phyloP scores from a whole-genome alignment of 148 eudicot species.

The Rhododendron ovatum region DNA sequence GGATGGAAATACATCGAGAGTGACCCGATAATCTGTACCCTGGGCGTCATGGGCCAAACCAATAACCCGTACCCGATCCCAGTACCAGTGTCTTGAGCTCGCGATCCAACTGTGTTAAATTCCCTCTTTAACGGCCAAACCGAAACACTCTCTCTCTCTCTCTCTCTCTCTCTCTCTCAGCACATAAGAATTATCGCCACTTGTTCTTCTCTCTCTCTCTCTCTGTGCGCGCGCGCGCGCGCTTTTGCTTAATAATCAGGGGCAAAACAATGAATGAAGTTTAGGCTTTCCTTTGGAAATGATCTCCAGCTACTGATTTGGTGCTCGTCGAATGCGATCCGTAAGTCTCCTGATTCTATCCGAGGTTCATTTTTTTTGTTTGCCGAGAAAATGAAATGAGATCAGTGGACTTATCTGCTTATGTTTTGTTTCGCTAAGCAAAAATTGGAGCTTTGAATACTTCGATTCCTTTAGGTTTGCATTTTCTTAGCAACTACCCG shows the following conservation, averaged over 20 bases:
- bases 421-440: neutral
- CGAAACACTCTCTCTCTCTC: conserved; percentile 8
- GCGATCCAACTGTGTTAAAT: neutral
- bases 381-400: neutral
- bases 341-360: neutral
- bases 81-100: neutral
- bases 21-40: no score
- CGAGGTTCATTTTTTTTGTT: no score
- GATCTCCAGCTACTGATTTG: neutral
- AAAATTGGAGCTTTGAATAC: neutral
- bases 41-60: no score
- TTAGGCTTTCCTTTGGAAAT: neutral
- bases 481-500: neutral
- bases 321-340: neutral
- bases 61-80: neutral
- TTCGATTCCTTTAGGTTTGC: neutral
- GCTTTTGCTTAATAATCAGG: neutral
- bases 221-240: neutral
- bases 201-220: neutral
- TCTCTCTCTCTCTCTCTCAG: neutral
- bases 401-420: neutral
- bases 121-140: conserved; percentile 19
- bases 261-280: neutral
- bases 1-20: no score
- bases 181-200: conserved; percentile 39